Evolutionary conservation across 2,329 filamentous ascomycete genomes (phyloP).

Genomic region (Apiospora marii): DNA sequence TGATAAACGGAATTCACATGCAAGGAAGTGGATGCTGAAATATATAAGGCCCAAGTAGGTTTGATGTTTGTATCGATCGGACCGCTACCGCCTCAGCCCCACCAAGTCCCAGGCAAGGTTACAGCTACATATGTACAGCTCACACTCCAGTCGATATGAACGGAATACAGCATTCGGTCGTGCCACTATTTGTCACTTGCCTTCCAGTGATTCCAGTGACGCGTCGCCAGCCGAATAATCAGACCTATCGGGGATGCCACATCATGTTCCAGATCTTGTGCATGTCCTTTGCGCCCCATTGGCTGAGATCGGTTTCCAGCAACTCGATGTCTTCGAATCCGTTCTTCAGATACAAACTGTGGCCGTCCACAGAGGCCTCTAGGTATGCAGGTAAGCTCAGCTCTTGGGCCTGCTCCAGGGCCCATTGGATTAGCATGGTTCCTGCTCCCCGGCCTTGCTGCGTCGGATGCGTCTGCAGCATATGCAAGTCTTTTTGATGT

Average conservation of each 20-base stretch:
- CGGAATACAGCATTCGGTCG: not conserved
- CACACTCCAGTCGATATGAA: not conserved
- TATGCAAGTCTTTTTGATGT: slow-evolving; percentile 43
- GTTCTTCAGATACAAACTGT: slow-evolving; percentile 47
- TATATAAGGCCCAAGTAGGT: no score
- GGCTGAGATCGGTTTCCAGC: slow-evolving; percentile 39
- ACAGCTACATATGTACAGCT: no score
- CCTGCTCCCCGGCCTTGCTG: slow-evolving; percentile 51
- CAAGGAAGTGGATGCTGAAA: not conserved
- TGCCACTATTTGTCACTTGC: not conserved
- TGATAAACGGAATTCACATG: not conserved
- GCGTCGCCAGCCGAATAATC: not conserved
- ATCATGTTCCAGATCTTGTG: slow-evolving; percentile 40
- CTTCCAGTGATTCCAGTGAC: not conserved
- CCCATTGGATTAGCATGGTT: slow-evolving; percentile 47
- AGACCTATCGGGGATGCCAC: slow-evolving; percentile 28
- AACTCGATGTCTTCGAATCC: slow-evolving; percentile 49
- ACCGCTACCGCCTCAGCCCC: not conserved
- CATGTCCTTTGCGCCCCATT: slow-evolving; percentile 40
- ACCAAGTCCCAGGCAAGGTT: not conserved
- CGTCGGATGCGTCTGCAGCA: slow-evolving; percentile 50
- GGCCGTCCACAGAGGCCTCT: slow-evolving; percentile 46
- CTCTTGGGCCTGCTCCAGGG: slow-evolving; percentile 45
- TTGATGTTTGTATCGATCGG: not conserved
- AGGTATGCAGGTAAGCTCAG: slow-evolving; percentile 46